Evolutionary conservation across 257 asterid species (phyloP), one percentile per base, ranked within the genome.

Genomic region (Eucommia ulmoides): DNA sequence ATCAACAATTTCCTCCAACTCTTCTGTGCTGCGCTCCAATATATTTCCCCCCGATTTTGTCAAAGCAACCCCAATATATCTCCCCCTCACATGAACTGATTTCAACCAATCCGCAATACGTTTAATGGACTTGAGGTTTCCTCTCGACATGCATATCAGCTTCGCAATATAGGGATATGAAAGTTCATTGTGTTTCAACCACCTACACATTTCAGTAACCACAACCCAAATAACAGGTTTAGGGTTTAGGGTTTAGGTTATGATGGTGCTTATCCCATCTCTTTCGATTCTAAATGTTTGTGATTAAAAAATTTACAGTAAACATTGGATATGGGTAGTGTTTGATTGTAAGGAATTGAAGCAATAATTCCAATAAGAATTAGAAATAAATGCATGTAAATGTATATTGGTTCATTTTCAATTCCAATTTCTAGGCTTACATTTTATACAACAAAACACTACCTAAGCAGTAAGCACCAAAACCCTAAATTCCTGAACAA

Each of bases 151-250:
- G 61, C 88, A 65, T 55, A 89, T 76, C 16, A 89, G 66, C 77
- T 78, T 80, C 59, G 81, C 98, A 7, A 89, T 89, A 65, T 89
- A 96, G 11, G 91, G 96, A 68, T 80, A 85, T 18, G 98, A 82
- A 14, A 89, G 66, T 14, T 72, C 62, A 55, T 89, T 89, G 69
- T 89, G 94, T 55, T 86, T 85, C 82, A 89, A 74, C 98, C 98
- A 89, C 82, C 98, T 89, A 65, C 24, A 74, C 10, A 16, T 10
- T 57, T 12, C 8, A 25, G 49, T 19, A 22, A 56, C 15, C 21
- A 20, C 25, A 59, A 51, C 23, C 54, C 3, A 14, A 29, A 15
- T 18, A 42, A 42, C 19, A 18, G 19, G 48, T 16, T 9, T 2
- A 5, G 38, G n/a, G n/a, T n/a, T n/a, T n/a, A n/a, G n/a, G n/a